Evolutionary conservation across 176 grass and related monocot genomes (phyloP).

Genomic region (Raddia guianensis): DNA sequence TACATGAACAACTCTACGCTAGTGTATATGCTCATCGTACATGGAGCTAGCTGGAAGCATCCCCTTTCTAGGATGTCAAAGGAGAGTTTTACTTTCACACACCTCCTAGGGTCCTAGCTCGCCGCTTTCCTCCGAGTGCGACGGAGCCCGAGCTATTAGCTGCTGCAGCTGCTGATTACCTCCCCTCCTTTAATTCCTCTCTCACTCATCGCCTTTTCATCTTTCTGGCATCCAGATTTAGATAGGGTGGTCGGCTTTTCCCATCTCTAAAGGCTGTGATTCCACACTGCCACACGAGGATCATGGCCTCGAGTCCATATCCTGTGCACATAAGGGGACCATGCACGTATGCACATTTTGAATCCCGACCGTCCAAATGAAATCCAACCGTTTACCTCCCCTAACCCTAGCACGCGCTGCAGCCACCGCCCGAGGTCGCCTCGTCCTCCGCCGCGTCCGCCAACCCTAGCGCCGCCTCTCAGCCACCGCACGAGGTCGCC

Average conservation of each 20-base stretch:
- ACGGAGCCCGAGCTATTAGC: conserved; percentile 11
- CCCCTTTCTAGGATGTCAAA: conserved; percentile 27
- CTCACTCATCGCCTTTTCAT: conserved; percentile 11
- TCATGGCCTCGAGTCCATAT: too few species aligned
- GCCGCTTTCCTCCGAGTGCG: conserved; percentile 41
- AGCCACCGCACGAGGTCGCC: too few species aligned
- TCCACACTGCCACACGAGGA: neutral
- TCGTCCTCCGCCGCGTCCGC: too few species aligned
- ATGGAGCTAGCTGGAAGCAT: neutral
- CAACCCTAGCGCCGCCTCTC: too few species aligned
- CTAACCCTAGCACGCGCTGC: too few species aligned
- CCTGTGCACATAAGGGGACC: too few species aligned
- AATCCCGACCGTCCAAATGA: too few species aligned
- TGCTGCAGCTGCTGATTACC: neutral
- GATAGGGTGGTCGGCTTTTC: conserved; percentile 50
- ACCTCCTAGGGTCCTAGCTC: neutral
- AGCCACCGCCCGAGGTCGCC: too few species aligned
- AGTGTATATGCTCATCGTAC: neutral
- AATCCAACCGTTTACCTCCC: too few species aligned
- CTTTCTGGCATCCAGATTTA: conserved; percentile 39
- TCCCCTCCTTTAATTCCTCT: neutral
- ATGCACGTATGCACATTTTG: too few species aligned
- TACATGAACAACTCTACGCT: too few species aligned
- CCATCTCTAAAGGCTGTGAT: conserved; percentile 17
- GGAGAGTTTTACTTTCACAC: conserved; percentile 22